Conservation (phyloP, 176 grass and related monocot genomes). For the Echinochloa phyllopogon region DNA sequence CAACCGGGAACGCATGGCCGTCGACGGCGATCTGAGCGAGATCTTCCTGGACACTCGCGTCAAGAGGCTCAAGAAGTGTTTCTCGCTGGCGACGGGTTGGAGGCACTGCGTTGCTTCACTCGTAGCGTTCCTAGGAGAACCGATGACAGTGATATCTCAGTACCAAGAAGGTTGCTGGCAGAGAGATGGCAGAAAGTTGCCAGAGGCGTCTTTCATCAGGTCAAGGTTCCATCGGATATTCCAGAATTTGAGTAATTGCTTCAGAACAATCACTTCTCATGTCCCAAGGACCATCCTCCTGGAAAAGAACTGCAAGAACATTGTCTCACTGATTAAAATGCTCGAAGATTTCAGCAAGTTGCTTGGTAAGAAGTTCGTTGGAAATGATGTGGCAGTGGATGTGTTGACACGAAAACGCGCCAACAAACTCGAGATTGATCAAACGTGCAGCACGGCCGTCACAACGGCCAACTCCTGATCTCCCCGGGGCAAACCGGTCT, state of each 20-base stretch:
- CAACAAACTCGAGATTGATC: too few species aligned
- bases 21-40: conserved; percentile 38
- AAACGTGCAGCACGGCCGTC: too few species aligned
- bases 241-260: conserved; percentile 30
- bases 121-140: conserved; percentile 23
- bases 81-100: conserved; percentile 52
- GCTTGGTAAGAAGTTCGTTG: neutral
- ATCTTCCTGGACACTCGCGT: conserved; percentile 69
- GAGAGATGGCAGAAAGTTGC: neutral
- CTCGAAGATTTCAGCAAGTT: conserved; percentile 41
- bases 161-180: conserved; percentile 12
- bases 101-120: conserved; percentile 43
- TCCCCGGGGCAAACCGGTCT: too few species aligned
- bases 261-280: conserved; percentile 45
- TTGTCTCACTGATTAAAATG: conserved; percentile 42
- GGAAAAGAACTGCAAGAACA: conserved; percentile 35
- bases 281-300: conserved; percentile 38
- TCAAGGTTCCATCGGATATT: conserved; percentile 37
- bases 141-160: neutral
- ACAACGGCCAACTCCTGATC: too few species aligned
- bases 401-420: too few species aligned
- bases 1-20: conserved; percentile 46
- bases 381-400: neutral
- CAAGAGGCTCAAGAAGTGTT: conserved; percentile 26
- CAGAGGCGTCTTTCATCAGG: conserved; percentile 45